Evolutionary conservation across 2,329 filamentous ascomycete genomes (phyloP), one percentile per base, ranked within the genome.

Genomic region (Beauveria sp.): DNA sequence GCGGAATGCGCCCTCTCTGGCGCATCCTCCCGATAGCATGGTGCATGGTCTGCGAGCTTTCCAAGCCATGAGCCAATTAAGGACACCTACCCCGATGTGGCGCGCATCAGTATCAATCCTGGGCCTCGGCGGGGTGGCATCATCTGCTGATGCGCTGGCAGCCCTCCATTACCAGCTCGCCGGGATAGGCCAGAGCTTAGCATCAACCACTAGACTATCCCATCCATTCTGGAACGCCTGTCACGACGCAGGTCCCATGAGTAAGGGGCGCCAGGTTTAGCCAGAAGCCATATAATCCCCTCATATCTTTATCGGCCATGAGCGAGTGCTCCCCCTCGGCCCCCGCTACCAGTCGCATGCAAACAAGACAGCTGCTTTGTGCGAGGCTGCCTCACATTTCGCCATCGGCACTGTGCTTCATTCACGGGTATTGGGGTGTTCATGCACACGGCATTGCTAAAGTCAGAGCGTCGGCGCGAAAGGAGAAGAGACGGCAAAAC

Each of bases 181-280:
- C 18, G 58, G 58, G 49, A 61, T 42, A 16, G 38, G 24, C 24
- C 22, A 16, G 14, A 38, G 34, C 34, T 38, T 38, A 51, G 48
- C 54, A 48, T 31, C 26, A 43, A 51, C 8, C 46, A 59, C 45
- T 16, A 24, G 16, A 48, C 42, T 46, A 9, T 50, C 49, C 34
- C 57, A 45, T 53, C n/a, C 50, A 26, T 61, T 54, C 59, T 49
- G 49, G 59, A 61, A 61, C 57, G 40, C 49, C 48, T 5, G 26
- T 20, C 34, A 52, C 18, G 57, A 61, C 28, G 50, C 59, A 61
- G 50, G 59, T 61, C 42, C 59, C 59, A 49, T 20, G 40, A 54
- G 28, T 26, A 38, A 48, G 50, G 42, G 46, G 56, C 45, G n/a
- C 38, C 38, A n/a, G 24, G 48, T 18, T 10, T 20, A 22, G 20